phyloP scores from a whole-genome alignment of 768 basidiomycete species.

The Mycena kentingensis region DNA sequence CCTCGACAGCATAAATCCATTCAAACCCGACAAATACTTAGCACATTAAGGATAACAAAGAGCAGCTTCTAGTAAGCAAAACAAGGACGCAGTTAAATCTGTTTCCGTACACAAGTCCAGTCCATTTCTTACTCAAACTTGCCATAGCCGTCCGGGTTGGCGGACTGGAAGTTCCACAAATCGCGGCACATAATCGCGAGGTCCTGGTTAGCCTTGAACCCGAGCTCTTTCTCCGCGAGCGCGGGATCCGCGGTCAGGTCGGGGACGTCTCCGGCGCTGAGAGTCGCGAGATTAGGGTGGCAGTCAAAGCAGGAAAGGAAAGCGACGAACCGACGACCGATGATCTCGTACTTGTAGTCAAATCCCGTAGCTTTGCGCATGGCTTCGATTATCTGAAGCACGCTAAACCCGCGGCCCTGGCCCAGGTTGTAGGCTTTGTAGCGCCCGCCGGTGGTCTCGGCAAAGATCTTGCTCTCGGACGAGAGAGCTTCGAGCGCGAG shows the following conservation, averaged over 20 bases:
- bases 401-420: constrained; percentile 88
- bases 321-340: constrained; percentile 78
- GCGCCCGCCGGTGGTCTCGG: constrained; percentile 52
- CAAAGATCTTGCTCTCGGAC: constrained; percentile 61
- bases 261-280: constrained; percentile 92
- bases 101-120: too few relatives aligned
- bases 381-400: constrained; percentile 90
- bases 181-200: constrained; percentile 95
- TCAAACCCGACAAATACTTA: too few relatives aligned
- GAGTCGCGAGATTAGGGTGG: constrained; percentile 8
- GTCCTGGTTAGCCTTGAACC: constrained; percentile 80
- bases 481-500: constrained; percentile 85
- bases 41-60: too few relatives aligned
- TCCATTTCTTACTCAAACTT: constrained; percentile 23
- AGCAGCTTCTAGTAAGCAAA: too few relatives aligned
- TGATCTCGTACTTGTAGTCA: constrained; percentile 85
- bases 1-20: too few relatives aligned
- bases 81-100: too few relatives aligned
- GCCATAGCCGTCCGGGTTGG: constrained; percentile 79
- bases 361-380: constrained; percentile 92
- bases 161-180: constrained; percentile 99
- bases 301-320: constrained; percentile 4
- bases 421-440: constrained; percentile 98
- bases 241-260: constrained; percentile 93
- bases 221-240: constrained; percentile 89